phyloP scores from a whole-genome alignment of 2,329 filamentous ascomycete genomes.

The Calonectria naviculata region DNA sequence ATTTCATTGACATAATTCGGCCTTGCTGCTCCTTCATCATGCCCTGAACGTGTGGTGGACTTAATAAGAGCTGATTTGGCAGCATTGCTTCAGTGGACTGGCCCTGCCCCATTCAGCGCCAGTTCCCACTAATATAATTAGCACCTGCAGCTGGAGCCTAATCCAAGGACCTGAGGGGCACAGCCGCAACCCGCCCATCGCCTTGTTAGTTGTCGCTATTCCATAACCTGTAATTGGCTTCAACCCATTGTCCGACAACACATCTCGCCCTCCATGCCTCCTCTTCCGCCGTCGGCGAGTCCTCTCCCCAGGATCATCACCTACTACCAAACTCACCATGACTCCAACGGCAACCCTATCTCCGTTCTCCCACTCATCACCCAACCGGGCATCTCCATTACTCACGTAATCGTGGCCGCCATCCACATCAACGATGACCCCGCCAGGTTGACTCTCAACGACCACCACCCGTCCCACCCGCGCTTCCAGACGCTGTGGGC shows the following conservation, averaged over 20 bases:
- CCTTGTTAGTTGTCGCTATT: background rate
- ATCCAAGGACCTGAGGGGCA: background rate
- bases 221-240: background rate
- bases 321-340: constrained; percentile 68
- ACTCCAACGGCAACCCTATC: constrained; percentile 55
- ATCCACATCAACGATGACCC: constrained; percentile 82
- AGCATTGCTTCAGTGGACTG: background rate
- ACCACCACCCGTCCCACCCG: constrained; percentile 75
- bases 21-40: background rate
- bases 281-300: constrained; percentile 39
- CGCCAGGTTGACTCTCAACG: constrained; percentile 79
- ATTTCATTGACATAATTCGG: background rate
- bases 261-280: constrained; percentile 41
- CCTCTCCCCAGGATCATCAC: constrained; percentile 60
- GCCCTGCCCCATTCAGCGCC: background rate
- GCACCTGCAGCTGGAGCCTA: background rate
- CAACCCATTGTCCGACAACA: background rate
- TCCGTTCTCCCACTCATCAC: constrained; percentile 65
- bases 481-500: constrained; percentile 81
- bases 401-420: constrained; percentile 88
- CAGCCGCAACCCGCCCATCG: background rate
- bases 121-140: background rate
- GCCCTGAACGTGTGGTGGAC: background rate
- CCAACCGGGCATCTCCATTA: constrained; percentile 62
- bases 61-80: background rate